Evolutionary conservation across 2,329 filamentous ascomycete genomes (phyloP), one percentile per base, ranked within the genome.

Genomic region (Pyrenophora tritici-repentis): DNA sequence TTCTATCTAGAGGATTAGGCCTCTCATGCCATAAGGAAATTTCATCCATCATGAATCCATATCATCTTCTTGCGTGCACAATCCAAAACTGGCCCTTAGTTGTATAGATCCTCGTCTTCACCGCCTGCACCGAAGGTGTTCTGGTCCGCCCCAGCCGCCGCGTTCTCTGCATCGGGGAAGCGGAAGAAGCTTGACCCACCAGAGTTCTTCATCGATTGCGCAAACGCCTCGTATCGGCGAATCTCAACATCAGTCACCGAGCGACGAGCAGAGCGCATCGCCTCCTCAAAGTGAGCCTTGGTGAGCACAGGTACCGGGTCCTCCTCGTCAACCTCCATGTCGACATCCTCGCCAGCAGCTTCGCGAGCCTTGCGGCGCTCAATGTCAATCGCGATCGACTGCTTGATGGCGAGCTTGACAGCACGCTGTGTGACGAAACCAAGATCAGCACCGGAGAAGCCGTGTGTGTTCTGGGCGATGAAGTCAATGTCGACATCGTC

Each of bases 351-450:
- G 59, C 71, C 70, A 63, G 87, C 81, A 57, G 89, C 92, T 79
- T 96, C 93, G 50, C 89, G 91, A 68, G 88, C 88, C 85, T 96
- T 96, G 71, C 83, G 82, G 64, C 90, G 89, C 78, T 96, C 90
- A 65, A 99, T 97, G 56, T 97, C 93, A 39, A 83, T 73, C 14
- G 86, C 81, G 67, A 99, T 99, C 24, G 93, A 87, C 81, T 99
- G 88, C 85, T 99, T 99, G 81, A 99, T 99, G 66, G 94, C 94
- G 71, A 97, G 87, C 86, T 99, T 99, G 82, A 96, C 94, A 46
- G 94, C 94, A 75, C 94, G 91, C 81, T 99, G 94, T 18, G 94
- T 97, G 73, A 99, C 92, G 81, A 97, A 99, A 58, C 94, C 94
- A 75, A 99, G 84, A 89, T 99, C 94, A 71, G 94, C 94, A 92